A percentile compares a stretch with the other conserved stretches of the same genome.
Conservation (phyloP, 257 asterid species). For the Solanum pinnatisectum region DNA sequence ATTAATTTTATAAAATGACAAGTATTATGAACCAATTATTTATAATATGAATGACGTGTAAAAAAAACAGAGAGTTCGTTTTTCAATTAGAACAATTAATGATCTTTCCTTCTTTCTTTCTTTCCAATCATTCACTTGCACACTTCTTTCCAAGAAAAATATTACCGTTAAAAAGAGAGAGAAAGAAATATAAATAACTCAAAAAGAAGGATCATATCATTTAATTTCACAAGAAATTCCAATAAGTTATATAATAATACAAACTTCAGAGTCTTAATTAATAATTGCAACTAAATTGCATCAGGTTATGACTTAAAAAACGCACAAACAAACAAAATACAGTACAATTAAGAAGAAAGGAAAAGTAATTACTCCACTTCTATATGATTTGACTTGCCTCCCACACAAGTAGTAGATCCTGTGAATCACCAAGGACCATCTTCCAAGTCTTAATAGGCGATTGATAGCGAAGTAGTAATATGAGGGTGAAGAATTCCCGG, state of each 20-base stretch:
- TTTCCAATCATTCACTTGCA: not conserved
- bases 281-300: not conserved
- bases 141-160: not conserved
- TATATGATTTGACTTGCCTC: not conserved
- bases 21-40: too few relatives aligned
- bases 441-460: too few relatives aligned
- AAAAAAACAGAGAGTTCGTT: fast-evolving
- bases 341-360: not conserved
- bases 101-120: not conserved
- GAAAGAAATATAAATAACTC: not conserved
- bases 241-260: not conserved
- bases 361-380: not conserved
- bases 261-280: not conserved
- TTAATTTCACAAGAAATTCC: not conserved
- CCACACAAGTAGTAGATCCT: not conserved
- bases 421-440: too few relatives aligned
- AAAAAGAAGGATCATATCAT: not conserved
- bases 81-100: not conserved
- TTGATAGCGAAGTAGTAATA: too few relatives aligned
- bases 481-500: too few relatives aligned
- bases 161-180: not conserved
- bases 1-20: too few relatives aligned
- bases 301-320: not conserved
- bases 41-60: too few relatives aligned
- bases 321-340: not conserved